These are phyloP conservation scores for Nitzschia putrida DNA, from an alignment of 108 stramenopile species.

Conservation along the genomic window DNA sequence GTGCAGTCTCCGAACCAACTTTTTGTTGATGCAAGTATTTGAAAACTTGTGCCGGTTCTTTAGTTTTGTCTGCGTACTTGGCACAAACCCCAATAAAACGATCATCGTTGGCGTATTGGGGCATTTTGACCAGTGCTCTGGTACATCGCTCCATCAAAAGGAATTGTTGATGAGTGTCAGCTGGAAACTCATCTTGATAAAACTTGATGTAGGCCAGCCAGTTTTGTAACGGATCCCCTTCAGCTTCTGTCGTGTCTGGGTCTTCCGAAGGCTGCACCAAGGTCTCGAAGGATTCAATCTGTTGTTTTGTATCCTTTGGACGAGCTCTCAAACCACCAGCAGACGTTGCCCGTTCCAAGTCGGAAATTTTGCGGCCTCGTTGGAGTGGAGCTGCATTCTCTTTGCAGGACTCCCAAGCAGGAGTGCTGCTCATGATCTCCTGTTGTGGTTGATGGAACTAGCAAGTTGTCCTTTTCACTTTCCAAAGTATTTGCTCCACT, in stretches of 20 bases:
- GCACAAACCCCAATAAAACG: constrained; percentile 80
- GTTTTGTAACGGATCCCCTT: constrained; percentile 64
- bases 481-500: not conserved
- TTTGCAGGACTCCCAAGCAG: constrained; percentile 75
- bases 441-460: not conserved
- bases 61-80: constrained; percentile 77
- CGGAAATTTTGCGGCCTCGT: constrained; percentile 65
- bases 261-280: constrained; percentile 66
- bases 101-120: constrained; percentile 67
- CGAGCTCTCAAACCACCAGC: constrained; percentile 1
- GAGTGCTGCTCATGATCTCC: constrained; percentile 23
- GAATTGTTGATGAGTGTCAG: constrained; percentile 75
- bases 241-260: constrained; percentile 43
- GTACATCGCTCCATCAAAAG: constrained; percentile 82
- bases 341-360: constrained; percentile 36
- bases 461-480: not conserved
- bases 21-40: constrained; percentile 71
- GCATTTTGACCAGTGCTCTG: constrained; percentile 54
- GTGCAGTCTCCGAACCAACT: constrained; percentile 53
- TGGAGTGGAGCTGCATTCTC: constrained; percentile 86
- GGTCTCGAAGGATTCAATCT: constrained; percentile 49
- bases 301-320: constrained; percentile 25
- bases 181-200: constrained; percentile 64
- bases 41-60: constrained; percentile 64
- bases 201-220: constrained; percentile 85